Percentiles rank a stretch among this genome's conserved stretches.
These are phyloP conservation scores for Colletotrichum australisinense DNA, from an alignment of 2,329 filamentous ascomycete genomes.

Conservation along the genomic window DNA sequence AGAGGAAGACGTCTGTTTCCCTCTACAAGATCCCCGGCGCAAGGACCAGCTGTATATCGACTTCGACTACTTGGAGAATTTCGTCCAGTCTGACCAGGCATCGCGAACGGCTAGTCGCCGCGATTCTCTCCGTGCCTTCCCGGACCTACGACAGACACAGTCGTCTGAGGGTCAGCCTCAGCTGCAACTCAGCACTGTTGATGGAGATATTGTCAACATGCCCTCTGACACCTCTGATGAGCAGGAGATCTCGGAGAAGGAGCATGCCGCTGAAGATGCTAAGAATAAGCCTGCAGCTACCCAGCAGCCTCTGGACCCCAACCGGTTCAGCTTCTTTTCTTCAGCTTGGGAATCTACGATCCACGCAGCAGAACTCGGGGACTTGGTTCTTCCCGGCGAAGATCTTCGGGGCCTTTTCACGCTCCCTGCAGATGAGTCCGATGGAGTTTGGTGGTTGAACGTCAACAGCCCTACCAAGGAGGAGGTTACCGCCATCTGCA, in stretches of 20 bases:
- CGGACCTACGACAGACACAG: constrained; percentile 65
- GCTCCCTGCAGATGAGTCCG: constrained; percentile 68
- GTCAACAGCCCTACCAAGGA: constrained; percentile 90
- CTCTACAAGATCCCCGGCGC: constrained; percentile 73
- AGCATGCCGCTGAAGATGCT: constrained; percentile 47
- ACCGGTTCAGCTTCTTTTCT: constrained; percentile 96
- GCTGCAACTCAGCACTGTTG: constrained; percentile 58
- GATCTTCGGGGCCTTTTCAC: constrained; percentile 88
- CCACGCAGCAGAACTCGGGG: constrained; percentile 88
- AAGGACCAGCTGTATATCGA: constrained; percentile 87
- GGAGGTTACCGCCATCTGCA: constrained; percentile 88
- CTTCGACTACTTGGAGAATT: constrained; percentile 94
- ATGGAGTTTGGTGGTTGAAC: constrained; percentile 99
- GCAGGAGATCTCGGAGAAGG: constrained; percentile 59
- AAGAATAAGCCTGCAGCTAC: constrained; percentile 43
- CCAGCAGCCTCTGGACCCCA: constrained; percentile 67
- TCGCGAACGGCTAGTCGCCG: constrained; percentile 62
- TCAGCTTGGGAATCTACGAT: constrained; percentile 95
- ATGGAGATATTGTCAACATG: constrained; percentile 69
- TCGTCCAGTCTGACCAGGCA: constrained; percentile 74
- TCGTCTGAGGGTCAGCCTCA: constrained; percentile 41
- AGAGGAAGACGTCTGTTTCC: constrained; percentile 92
- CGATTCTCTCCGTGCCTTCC: constrained; percentile 65
- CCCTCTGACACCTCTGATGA: constrained; percentile 57
- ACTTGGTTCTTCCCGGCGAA: constrained; percentile 89